A percentile compares a stretch with the other conserved stretches of the same genome.
Conservation (phyloP, 2,329 filamentous ascomycete species). For the Fusarium hainanense region DNA sequence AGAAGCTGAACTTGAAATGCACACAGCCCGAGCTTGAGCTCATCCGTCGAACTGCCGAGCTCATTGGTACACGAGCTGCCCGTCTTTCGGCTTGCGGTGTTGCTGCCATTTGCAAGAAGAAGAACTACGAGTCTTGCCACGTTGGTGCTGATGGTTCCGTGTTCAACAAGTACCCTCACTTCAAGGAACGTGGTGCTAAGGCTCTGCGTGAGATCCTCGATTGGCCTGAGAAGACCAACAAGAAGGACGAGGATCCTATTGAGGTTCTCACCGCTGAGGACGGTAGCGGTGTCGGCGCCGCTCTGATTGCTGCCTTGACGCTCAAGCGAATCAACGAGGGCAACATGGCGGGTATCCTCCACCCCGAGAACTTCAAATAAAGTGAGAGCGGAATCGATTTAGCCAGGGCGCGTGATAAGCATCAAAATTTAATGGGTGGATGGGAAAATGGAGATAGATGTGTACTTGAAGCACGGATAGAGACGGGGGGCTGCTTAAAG, state of each 20-base stretch:
- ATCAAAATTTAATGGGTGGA: slow-evolving; percentile 32
- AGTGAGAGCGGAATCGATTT: neutral
- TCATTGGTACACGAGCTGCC: slow-evolving; percentile 94
- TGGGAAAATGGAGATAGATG: slow-evolving; percentile 39
- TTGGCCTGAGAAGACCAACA: slow-evolving; percentile 78
- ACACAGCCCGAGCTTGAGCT: slow-evolving; percentile 87
- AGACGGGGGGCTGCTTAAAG: slow-evolving; percentile 19
- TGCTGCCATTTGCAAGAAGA: slow-evolving; percentile 96
- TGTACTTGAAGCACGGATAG: slow-evolving; percentile 36
- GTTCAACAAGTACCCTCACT: slow-evolving; percentile 99
- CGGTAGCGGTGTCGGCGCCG: slow-evolving; percentile 95
- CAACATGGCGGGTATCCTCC: slow-evolving; percentile 72
- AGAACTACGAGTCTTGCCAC: slow-evolving; percentile 86
- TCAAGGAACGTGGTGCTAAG: slow-evolving; percentile 90
- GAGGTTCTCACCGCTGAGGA: slow-evolving; percentile 92
- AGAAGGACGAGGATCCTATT: slow-evolving; percentile 85
- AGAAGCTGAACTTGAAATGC: slow-evolving; percentile 76
- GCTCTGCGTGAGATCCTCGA: slow-evolving; percentile 95
- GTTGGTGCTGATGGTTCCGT: slow-evolving; percentile 97
- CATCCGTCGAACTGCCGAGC: slow-evolving; percentile 86
- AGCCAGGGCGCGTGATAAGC: slow-evolving; percentile 24
- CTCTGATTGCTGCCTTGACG: slow-evolving; percentile 84
- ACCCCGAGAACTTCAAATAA: slow-evolving; percentile 69
- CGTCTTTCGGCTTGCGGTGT: slow-evolving; percentile 95
- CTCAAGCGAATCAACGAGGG: slow-evolving; percentile 72